These are phyloP conservation scores for Pichia sp. DNA, from an alignment of 1,139 yeast species.

Conservation along the genomic window DNA sequence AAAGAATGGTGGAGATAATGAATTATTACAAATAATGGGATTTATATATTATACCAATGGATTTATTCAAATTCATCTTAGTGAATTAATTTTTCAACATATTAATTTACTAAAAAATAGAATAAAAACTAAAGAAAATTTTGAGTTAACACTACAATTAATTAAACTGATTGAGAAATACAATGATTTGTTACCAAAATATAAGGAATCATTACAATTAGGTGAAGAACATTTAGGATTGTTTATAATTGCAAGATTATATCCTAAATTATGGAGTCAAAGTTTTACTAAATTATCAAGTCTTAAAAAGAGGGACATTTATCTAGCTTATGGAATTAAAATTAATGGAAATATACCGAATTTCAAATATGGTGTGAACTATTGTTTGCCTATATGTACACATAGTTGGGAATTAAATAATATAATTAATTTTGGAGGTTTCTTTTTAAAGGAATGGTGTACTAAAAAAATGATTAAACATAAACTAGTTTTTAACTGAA, in stretches of 20 bases:
- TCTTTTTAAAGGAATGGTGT: conserved; percentile 22
- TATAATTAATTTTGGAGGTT: conserved; percentile 23
- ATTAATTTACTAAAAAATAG: conserved; percentile 3
- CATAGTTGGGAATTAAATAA: conserved; percentile 17
- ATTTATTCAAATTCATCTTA: conserved; percentile 13
- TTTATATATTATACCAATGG: conserved; percentile 15
- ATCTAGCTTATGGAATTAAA: background rate
- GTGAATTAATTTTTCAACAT: conserved; percentile 6
- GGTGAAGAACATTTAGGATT: conserved; percentile 15
- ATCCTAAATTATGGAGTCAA: conserved; percentile 8
- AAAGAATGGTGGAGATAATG: background rate
- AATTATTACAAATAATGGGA: conserved; percentile 11
- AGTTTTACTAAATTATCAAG: conserved; percentile 7
- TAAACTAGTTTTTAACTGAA: background rate
- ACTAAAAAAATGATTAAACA: conserved; percentile 6
- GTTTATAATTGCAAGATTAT: conserved; percentile 7
- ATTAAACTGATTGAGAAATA: conserved; percentile 1
- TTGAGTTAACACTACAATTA: background rate
- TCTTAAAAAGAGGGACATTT: conserved; percentile 8
- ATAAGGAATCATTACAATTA: conserved; percentile 8
- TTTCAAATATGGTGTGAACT: conserved; percentile 13
- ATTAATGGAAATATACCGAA: background rate
- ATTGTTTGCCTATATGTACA: conserved; percentile 17
- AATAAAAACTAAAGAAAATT: background rate
- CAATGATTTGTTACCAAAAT: background rate